Base-by-base conservation (phyloP, 2,329 filamentous ascomycete species). In the Penicillium frequentans region DNA sequence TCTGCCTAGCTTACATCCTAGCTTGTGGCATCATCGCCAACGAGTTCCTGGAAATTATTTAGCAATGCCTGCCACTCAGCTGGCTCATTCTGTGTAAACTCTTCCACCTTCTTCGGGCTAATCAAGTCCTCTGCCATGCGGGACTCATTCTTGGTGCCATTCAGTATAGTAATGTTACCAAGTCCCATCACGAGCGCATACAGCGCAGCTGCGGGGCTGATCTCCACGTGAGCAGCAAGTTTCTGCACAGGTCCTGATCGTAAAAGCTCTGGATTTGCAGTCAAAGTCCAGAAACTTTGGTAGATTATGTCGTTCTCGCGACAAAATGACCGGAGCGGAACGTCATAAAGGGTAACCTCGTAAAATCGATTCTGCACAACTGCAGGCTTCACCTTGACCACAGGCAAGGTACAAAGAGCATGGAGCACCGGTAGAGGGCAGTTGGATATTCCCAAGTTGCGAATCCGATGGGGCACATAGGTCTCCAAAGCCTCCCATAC, bases 301-400 rank as follows among this genome's bases (percentile, higher is more conserved):
- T 85, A 87, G 23, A 80, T 70, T 48, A 87, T 83, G 1, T 71
- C 73, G 13, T 82, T 74, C 37, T 82, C 75, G 5, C 67, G 69
- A 65, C 84, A 87, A 67, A 83, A 84, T 0, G 76, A 73, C 23
- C 90, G 82, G 16, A 93, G 72, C 0, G 77, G 74, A 0, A 77
- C 74, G 60, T 93, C 90, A 64, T 83, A 89, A 2, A 70, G 68
- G 0, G 85, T 88, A 2, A 76, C 73, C 1, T 76, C 73, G 67
- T 87, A 84, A 73, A 95, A 91, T 1, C 89, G 83, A 68, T 95
- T 93, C 75, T 95, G 90, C 5, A 93, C 86, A 1, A 92, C 82
- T 1, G 82, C 78, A 0, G 84, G 85, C 61, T 82, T 83, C 63
- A 85, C 68, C 0, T 65, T 73, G 3, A 78, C 76, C 19, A 75